Evolutionary conservation across 169 alveolate genomes (phyloP).

Genomic region (Plasmodium falciparum): DNA sequence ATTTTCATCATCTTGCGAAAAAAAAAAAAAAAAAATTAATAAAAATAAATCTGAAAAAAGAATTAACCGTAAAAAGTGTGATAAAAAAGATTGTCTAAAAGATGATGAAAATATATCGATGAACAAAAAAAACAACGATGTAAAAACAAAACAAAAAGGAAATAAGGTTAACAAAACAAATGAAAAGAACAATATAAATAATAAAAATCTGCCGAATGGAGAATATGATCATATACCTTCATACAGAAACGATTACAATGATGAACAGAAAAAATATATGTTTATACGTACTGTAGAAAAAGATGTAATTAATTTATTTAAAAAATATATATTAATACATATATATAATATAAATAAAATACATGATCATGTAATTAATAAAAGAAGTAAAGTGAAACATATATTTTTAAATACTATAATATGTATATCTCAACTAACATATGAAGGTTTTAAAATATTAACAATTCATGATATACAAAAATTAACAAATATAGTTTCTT

Average conservation of each 20-base stretch:
- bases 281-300: slow-evolving; percentile 55
- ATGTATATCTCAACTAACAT: slow-evolving; percentile 71
- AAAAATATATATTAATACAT: slow-evolving; percentile 54
- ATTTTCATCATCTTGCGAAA: too few species aligned
- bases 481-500: slow-evolving; percentile 35
- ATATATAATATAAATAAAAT: slow-evolving; percentile 65
- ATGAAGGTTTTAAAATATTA: slow-evolving; percentile 71
- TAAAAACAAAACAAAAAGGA: too few species aligned
- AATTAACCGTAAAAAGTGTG: too few species aligned
- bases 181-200: too few species aligned
- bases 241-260: background rate
- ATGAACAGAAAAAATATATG: background rate
- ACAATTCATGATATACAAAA: slow-evolving; percentile 45
- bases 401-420: slow-evolving; percentile 59
- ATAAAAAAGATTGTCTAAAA: too few species aligned
- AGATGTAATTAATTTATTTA: slow-evolving; percentile 53
- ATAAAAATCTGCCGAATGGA: too few species aligned
- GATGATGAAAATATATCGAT: too few species aligned
- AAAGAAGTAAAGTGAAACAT: slow-evolving; percentile 67
- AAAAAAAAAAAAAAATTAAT: too few species aligned
- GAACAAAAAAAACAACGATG: too few species aligned
- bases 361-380: slow-evolving; percentile 45
- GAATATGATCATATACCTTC: too few species aligned
- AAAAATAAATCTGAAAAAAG: too few species aligned
- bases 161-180: too few species aligned